A percentile compares a stretch with the other conserved stretches of the same genome.
phyloP scores from a whole-genome alignment of 441 rosid genomes.

The Theobroma grandiflorum region DNA sequence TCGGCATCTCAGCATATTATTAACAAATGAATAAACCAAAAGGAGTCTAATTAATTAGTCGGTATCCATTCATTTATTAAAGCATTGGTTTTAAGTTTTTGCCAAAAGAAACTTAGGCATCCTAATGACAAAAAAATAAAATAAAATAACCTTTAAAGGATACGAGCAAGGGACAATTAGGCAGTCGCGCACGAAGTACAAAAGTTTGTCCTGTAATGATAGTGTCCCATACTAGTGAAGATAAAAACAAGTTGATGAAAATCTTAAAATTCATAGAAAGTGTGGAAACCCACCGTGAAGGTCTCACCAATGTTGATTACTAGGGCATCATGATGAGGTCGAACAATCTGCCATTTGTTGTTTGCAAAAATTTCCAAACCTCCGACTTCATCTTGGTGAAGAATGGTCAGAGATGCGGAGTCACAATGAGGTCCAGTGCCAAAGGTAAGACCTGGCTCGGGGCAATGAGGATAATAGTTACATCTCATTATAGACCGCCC shows the following conservation, averaged over 20 bases:
- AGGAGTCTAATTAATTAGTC: not conserved
- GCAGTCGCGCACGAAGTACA: not conserved
- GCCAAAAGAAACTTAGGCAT: not conserved
- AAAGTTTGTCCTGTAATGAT: not conserved
- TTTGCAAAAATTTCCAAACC: conserved; percentile 70
- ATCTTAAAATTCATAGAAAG: not conserved
- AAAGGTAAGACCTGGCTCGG: conserved; percentile 55
- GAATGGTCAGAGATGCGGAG: conserved; percentile 74
- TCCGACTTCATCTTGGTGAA: conserved; percentile 78
- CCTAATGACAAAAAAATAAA: not conserved
- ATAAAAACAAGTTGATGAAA: not conserved
- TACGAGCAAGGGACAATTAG: not conserved
- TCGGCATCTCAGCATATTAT: too few relatives aligned
- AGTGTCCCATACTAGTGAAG: not conserved
- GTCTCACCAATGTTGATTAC: conserved; percentile 84
- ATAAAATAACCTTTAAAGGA: not conserved
- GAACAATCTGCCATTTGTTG: conserved; percentile 62
- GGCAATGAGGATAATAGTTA: conserved; percentile 77
- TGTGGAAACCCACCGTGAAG: conserved; percentile 56
- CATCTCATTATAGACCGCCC: conserved; percentile 67
- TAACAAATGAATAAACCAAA: too few relatives aligned
- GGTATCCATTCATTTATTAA: too few relatives aligned
- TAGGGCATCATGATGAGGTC: conserved; percentile 61
- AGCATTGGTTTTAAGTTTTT: not conserved
- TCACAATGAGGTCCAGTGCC: conserved; percentile 92